These are phyloP conservation scores for Erigeron philadelphicus DNA, from an alignment of 140 eudicot species.

Conservation along the genomic window DNA sequence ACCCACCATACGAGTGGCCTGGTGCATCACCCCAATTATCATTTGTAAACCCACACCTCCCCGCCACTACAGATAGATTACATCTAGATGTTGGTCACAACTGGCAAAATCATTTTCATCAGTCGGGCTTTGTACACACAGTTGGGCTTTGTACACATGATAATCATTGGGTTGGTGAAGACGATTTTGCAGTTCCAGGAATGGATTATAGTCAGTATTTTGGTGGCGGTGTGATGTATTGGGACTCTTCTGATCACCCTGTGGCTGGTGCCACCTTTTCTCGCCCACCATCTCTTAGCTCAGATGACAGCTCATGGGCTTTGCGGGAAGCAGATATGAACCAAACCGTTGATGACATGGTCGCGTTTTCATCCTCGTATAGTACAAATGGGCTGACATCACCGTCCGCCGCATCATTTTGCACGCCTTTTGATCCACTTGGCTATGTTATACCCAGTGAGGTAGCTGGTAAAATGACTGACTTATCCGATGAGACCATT, in stretches of 20 bases:
- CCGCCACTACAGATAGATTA: slow-evolving; percentile 74
- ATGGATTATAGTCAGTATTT: slow-evolving; percentile 87
- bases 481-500: slow-evolving; percentile 52
- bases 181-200: slow-evolving; percentile 67
- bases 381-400: slow-evolving; percentile 84
- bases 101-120: slow-evolving; percentile 65
- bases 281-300: slow-evolving; percentile 92
- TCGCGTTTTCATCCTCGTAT: slow-evolving; percentile 91
- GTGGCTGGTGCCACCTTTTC: slow-evolving; percentile 55
- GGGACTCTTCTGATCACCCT: slow-evolving; percentile 89
- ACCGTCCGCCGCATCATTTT: slow-evolving; percentile 81
- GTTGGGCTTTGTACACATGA: slow-evolving; percentile 44
- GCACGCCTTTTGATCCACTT: slow-evolving; percentile 87
- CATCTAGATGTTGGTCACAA: slow-evolving; percentile 83
- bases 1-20: slow-evolving; percentile 77
- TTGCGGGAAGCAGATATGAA: slow-evolving; percentile 95
- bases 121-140: slow-evolving; percentile 46
- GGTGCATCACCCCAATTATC: slow-evolving; percentile 57
- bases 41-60: slow-evolving; percentile 50
- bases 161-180: slow-evolving; percentile 75
- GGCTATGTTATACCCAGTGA: slow-evolving; percentile 74
- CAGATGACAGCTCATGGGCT: slow-evolving; percentile 98
- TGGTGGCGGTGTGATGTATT: slow-evolving; percentile 98
- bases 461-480: slow-evolving; percentile 52
- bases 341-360: slow-evolving; percentile 89